Evolutionary conservation across 192 early-diverging fungal species (phyloP).

Genomic region (Podila clonocystis): DNA sequence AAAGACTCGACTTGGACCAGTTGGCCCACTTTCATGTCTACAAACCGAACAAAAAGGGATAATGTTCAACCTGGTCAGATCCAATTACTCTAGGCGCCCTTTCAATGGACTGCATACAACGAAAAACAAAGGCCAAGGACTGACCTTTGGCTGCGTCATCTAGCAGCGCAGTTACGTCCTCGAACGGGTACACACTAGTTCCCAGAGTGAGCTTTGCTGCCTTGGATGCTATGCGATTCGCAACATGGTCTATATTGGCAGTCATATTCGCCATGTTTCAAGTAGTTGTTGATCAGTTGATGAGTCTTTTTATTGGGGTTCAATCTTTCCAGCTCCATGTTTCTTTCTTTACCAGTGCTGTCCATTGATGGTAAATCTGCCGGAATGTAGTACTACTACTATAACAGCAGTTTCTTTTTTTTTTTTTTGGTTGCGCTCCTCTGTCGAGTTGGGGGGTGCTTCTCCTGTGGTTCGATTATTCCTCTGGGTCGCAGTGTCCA

Average conservation of each 20-base stretch:
- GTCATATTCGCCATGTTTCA: background rate
- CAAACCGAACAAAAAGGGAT: background rate
- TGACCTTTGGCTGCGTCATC: conserved; percentile 56
- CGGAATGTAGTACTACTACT: too few relatives aligned
- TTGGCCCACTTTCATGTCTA: conserved; percentile 67
- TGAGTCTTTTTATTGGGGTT: too few relatives aligned
- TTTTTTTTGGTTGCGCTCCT: too few relatives aligned
- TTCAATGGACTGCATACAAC: background rate
- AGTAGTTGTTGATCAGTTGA: too few relatives aligned
- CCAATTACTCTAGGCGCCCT: background rate
- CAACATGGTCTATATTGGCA: background rate
- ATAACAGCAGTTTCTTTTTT: too few relatives aligned
- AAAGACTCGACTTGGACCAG: conserved; percentile 64
- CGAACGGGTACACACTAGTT: conserved; percentile 27
- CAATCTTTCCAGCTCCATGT: too few relatives aligned
- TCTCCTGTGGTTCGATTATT: too few relatives aligned
- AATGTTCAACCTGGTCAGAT: too few relatives aligned
- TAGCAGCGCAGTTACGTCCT: conserved; percentile 58
- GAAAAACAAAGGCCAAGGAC: background rate
- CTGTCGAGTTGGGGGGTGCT: too few relatives aligned
- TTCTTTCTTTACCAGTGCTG: too few relatives aligned
- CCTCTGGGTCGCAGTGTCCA: too few relatives aligned
- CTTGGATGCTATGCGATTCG: conserved; percentile 18
- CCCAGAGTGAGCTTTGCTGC: conserved; percentile 14
- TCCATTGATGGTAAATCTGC: too few relatives aligned